Evolutionary conservation across 305 asterid genomes (phyloP).

Genomic region (Fraxinus floribunda): DNA sequence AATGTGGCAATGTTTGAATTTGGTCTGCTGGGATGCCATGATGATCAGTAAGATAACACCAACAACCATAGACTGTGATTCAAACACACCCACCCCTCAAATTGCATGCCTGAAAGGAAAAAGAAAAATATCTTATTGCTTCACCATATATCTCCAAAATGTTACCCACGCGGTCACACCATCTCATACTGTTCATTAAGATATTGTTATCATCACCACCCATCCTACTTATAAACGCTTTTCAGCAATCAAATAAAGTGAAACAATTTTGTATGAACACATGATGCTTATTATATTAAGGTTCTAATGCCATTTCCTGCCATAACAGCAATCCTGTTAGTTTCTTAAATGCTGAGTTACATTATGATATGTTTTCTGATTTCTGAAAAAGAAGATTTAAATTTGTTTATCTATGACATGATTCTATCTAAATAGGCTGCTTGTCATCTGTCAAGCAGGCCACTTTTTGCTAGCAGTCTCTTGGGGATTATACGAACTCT

Average conservation of each 20-base stretch:
- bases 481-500: slow-evolving; percentile 45
- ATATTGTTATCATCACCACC: neutral
- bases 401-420: neutral
- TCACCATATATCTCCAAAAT: neutral
- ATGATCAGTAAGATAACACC: neutral
- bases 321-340: neutral
- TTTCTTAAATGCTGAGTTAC: neutral
- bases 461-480: slow-evolving; percentile 52
- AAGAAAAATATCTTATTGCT: neutral
- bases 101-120: neutral
- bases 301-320: neutral
- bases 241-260: neutral
- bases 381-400: neutral
- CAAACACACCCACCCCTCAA: neutral
- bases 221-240: neutral
- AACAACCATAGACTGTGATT: neutral
- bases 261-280: neutral
- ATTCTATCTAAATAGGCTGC: neutral
- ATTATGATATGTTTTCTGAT: neutral
- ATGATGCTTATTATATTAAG: neutral
- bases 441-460: slow-evolving; percentile 35
- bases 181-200: neutral
- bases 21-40: neutral
- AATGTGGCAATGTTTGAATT: neutral
- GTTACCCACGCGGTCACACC: neutral